Percentiles rank a stretch among this genome's conserved stretches.
Conservation (phyloP, 1,284 basidiomycete genomes). For the Taiwanofungus camphoratus region DNA sequence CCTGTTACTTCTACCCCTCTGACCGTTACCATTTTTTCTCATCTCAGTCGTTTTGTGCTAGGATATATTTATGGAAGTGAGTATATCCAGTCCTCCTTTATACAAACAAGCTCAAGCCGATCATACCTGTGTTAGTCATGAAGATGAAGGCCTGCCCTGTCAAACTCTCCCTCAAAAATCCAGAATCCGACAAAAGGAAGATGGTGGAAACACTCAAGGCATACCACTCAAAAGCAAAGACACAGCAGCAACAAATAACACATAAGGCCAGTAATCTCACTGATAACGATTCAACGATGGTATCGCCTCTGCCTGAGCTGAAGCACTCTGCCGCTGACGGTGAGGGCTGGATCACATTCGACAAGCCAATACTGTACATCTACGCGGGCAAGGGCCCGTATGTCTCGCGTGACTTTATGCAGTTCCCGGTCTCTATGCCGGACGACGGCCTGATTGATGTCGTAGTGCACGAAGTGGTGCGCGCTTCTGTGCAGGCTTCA, state of each 20-base stretch:
- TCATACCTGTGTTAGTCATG: constrained; percentile 41
- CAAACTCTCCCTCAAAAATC: constrained; percentile 67
- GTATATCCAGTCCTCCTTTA: constrained; percentile 38
- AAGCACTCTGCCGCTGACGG: constrained; percentile 36
- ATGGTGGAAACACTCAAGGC: constrained; percentile 46
- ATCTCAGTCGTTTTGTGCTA: constrained; percentile 66
- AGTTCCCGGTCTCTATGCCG: constrained; percentile 78
- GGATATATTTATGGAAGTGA: constrained; percentile 74
- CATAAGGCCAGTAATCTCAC: not conserved
- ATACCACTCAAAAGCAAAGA: constrained; percentile 13
- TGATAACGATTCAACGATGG: not conserved
- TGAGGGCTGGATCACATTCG: constrained; percentile 67
- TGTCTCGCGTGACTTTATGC: constrained; percentile 68
- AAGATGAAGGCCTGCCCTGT: constrained; percentile 63
- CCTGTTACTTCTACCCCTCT: not conserved
- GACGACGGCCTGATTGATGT: constrained; percentile 82
- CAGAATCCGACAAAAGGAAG: constrained; percentile 64
- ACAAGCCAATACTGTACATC: constrained; percentile 67
- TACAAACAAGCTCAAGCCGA: constrained; percentile 3
- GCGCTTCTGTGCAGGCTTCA: constrained; percentile 11
- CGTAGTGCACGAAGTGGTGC: constrained; percentile 60
- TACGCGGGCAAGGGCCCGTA: constrained; percentile 71
- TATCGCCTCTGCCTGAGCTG: constrained; percentile 34
- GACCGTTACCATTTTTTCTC: not conserved
- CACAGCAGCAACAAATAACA: constrained; percentile 4